A percentile compares a stretch with the other conserved stretches of the same genome.
These are phyloP conservation scores for Colletotrichum sansevieriae DNA, from an alignment of 2,329 filamentous ascomycete genomes.

Conservation along the genomic window DNA sequence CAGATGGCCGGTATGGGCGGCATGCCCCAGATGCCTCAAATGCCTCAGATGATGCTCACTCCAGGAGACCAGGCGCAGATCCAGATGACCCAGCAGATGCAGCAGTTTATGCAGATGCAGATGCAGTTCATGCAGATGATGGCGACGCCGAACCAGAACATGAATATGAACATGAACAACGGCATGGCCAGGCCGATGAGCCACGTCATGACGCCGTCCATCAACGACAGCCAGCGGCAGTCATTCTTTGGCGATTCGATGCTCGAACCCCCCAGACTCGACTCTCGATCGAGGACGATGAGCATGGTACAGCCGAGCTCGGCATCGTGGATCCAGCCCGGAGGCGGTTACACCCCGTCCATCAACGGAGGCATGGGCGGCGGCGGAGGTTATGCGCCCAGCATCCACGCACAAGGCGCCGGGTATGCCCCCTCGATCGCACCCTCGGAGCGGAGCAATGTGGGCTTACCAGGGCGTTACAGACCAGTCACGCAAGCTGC, in stretches of 20 bases:
- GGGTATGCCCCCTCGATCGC: constrained; percentile 92
- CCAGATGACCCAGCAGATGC: constrained; percentile 86
- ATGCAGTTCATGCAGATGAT: constrained; percentile 96
- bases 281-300: constrained; percentile 75
- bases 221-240: constrained; percentile 58
- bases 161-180: constrained; percentile 43
- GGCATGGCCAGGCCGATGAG: constrained; percentile 50
- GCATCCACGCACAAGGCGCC: constrained; percentile 62
- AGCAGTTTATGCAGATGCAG: constrained; percentile 91
- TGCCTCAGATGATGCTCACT: constrained; percentile 61
- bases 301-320: constrained; percentile 84
- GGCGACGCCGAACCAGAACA: constrained; percentile 56
- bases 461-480: constrained; percentile 91
- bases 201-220: constrained; percentile 58
- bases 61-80: constrained; percentile 80
- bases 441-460: constrained; percentile 93
- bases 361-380: constrained; percentile 51
- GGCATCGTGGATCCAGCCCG: constrained; percentile 67
- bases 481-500: constrained; percentile 83
- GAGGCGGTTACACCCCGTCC: constrained; percentile 63
- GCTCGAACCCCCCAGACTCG: constrained; percentile 59
- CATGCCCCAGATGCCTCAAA: constrained; percentile 41
- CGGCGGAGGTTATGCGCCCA: constrained; percentile 61
- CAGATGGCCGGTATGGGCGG: constrained; percentile 50
- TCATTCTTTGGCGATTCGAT: constrained; percentile 63